Conservation (phyloP, 352 stramenopile genomes). For the Saprolegnia parasitica region DNA sequence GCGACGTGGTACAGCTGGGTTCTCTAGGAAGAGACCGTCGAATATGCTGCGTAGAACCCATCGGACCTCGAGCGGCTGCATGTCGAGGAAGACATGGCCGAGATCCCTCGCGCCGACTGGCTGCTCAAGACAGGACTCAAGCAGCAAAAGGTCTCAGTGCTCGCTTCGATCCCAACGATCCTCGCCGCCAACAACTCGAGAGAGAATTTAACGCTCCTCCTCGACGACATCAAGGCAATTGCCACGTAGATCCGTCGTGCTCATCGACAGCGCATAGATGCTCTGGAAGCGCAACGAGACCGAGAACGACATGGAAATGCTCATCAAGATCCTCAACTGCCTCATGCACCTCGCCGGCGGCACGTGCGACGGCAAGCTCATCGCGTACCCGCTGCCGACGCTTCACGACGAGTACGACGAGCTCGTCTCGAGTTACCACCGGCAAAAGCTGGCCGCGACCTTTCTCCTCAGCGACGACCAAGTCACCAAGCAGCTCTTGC, state of each 20-base stretch:
- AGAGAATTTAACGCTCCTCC: slow-evolving; percentile 47
- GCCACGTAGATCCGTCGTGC: neutral
- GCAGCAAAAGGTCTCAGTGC: slow-evolving; percentile 75
- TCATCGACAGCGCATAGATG: slow-evolving; percentile 30
- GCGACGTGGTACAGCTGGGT: slow-evolving; percentile 52
- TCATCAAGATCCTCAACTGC: slow-evolving; percentile 57
- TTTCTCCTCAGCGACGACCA: slow-evolving; percentile 76
- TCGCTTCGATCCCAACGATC: slow-evolving; percentile 63
- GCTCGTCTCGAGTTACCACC: slow-evolving; percentile 41
- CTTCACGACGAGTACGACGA: slow-evolving; percentile 65
- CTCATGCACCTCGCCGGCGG: slow-evolving; percentile 50
- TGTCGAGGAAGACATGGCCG: slow-evolving; percentile 75
- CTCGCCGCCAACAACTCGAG: slow-evolving; percentile 71
- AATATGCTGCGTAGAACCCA: slow-evolving; percentile 45
- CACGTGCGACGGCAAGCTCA: slow-evolving; percentile 67
- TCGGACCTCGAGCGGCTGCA: slow-evolving; percentile 83
- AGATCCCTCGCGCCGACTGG: slow-evolving; percentile 76
- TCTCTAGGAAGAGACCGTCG: neutral
- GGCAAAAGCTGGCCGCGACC: slow-evolving; percentile 53
- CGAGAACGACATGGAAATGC: slow-evolving; percentile 43
- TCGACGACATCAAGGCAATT: slow-evolving; percentile 72
- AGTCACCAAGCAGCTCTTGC: slow-evolving; percentile 63
- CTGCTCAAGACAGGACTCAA: slow-evolving; percentile 69
- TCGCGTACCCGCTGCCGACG: slow-evolving; percentile 46
- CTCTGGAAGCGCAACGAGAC: slow-evolving; percentile 68